Evolutionary conservation across 1,284 basidiomycete species (phyloP).

Genomic region (Flammula alnicola): DNA sequence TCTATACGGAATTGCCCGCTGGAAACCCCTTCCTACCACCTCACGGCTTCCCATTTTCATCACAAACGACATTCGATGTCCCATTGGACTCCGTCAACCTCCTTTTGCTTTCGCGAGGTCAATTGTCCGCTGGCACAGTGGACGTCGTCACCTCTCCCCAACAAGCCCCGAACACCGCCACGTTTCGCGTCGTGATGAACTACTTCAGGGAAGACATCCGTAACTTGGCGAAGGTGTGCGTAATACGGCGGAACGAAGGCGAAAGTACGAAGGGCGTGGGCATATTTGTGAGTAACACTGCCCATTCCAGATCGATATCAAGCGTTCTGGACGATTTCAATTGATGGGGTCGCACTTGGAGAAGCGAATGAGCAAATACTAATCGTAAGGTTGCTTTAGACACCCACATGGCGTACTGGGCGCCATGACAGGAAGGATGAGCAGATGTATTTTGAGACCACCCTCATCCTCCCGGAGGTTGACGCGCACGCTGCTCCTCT

Average conservation of each 20-base stretch:
- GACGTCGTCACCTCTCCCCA: conserved; percentile 32
- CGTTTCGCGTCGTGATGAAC: conserved; percentile 36
- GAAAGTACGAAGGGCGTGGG: conserved; percentile 37
- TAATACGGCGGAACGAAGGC: conserved; percentile 30
- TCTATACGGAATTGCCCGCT: too few species aligned
- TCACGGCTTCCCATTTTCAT: not conserved
- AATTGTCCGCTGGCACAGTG: conserved; percentile 29
- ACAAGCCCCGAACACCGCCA: conserved; percentile 30
- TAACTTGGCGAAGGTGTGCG: conserved; percentile 38
- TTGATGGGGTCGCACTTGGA: too few species aligned
- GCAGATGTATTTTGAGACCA: conserved; percentile 35
- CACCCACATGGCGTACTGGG: conserved; percentile 7
- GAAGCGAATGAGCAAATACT: too few species aligned
- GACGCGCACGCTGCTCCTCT: conserved; percentile 21
- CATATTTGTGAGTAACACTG: conserved; percentile 40
- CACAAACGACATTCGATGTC: conserved; percentile 31
- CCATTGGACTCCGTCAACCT: conserved; percentile 42
- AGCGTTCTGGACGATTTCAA: not conserved
- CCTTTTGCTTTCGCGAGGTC: conserved; percentile 44
- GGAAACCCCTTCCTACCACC: not conserved
- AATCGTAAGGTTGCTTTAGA: conserved; percentile 10
- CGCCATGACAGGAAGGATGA: conserved; percentile 13
- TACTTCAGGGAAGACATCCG: conserved; percentile 31
- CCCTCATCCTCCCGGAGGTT: conserved; percentile 37
- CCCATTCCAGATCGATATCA: too few species aligned